A percentile compares a stretch with the other conserved stretches of the same genome.
Conservation (phyloP, 2,329 filamentous ascomycete species). For the Ophiostoma himal-ulmi region DNA sequence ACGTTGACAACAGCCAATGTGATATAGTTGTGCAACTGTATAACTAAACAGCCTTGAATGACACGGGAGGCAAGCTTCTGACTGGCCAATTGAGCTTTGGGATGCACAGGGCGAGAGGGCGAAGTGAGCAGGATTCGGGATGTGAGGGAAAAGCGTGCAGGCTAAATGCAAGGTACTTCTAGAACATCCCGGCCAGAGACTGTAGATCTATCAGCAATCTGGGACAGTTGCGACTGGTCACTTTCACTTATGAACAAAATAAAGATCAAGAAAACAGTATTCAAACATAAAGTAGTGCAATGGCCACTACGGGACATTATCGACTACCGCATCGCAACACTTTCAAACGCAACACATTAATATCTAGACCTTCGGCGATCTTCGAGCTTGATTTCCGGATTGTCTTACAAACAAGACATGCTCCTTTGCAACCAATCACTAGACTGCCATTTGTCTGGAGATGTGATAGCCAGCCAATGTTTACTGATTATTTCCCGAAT, state of each 20-base stretch:
- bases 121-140: background rate
- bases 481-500: background rate
- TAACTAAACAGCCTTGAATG: background rate
- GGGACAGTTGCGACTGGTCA: background rate
- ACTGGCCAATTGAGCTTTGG: background rate
- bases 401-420: background rate
- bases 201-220: background rate
- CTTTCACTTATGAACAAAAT: background rate
- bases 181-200: background rate
- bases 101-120: background rate
- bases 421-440: background rate
- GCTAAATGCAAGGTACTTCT: conserved; percentile 2
- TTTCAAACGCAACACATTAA: background rate
- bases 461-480: background rate
- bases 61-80: background rate
- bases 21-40: background rate
- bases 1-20: background rate
- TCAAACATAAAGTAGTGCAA: background rate
- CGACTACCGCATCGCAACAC: background rate
- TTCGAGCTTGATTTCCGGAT: background rate
- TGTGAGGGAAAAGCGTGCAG: background rate
- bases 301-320: background rate
- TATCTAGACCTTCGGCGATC: background rate
- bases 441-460: background rate
- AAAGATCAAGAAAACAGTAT: background rate